Evolutionary conservation across 2,329 filamentous ascomycete genomes (phyloP).

Genomic region (Aspergillus pseudotamarii): DNA sequence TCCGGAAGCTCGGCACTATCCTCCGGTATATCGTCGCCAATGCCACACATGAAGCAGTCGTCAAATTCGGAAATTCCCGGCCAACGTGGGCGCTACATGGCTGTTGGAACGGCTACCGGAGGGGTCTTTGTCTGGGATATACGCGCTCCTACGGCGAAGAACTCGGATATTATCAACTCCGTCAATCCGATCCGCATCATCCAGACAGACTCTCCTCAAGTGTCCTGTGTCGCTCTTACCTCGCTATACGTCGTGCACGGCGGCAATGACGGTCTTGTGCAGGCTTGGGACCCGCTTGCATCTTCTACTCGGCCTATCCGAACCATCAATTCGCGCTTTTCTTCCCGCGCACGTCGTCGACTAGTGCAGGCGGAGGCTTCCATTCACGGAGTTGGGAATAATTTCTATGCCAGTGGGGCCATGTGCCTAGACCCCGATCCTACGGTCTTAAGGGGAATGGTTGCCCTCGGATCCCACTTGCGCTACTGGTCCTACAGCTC

Average conservation of each 20-base stretch:
- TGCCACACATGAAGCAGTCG: conserved; percentile 51
- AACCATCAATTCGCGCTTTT: conserved; percentile 83
- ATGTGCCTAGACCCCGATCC: conserved; percentile 87
- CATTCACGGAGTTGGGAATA: conserved; percentile 68
- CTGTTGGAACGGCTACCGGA: conserved; percentile 77
- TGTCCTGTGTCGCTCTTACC: conserved; percentile 80
- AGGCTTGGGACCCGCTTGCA: conserved; percentile 93
- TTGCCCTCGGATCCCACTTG: conserved; percentile 82
- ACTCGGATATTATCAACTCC: conserved; percentile 57
- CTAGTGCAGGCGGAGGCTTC: conserved; percentile 68
- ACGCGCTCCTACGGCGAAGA: conserved; percentile 64
- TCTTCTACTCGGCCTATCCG: conserved; percentile 77
- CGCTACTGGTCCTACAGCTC: conserved; percentile 95
- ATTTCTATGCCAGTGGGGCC: conserved; percentile 79
- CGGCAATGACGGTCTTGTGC: conserved; percentile 90
- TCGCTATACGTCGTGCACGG: conserved; percentile 89
- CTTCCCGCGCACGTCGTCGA: conserved; percentile 78
- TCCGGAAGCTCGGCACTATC: conserved; percentile 58
- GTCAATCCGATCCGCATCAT: conserved; percentile 77
- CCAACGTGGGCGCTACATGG: conserved; percentile 77
- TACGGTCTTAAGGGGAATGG: conserved; percentile 79
- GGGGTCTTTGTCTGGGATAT: conserved; percentile 83
- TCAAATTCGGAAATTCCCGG: conserved; percentile 72
- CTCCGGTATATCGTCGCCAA: conserved; percentile 57
- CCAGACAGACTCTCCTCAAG: conserved; percentile 84